Conservation (phyloP, 371 early-diverging fungal genomes). For the Mortierella sp. region DNA sequence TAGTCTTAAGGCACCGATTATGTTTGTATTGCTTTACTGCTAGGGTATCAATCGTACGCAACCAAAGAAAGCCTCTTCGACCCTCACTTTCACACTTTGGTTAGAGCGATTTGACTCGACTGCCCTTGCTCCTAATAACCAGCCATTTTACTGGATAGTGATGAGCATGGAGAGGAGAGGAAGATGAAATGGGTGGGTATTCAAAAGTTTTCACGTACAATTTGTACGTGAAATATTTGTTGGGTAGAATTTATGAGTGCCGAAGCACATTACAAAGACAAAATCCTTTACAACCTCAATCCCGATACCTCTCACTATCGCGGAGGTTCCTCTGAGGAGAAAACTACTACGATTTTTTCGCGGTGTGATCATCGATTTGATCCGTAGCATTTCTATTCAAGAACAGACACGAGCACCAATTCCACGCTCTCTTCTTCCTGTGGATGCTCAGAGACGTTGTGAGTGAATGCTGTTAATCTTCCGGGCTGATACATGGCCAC, state of each 20-base stretch:
- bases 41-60: no score
- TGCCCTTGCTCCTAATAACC: no score
- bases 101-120: no score
- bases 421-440: neutral
- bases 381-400: neutral
- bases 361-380: conserved; percentile 16
- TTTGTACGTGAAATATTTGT: neutral
- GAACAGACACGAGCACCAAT: conserved; percentile 1
- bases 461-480: neutral
- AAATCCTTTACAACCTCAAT: neutral
- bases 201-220: no score
- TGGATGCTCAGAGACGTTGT: neutral
- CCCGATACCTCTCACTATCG: neutral
- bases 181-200: no score
- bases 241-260: conserved; percentile 3
- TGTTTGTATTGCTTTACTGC: no score
- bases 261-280: conserved; percentile 1
- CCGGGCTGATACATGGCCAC: neutral
- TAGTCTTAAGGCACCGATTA: no score
- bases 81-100: no score
- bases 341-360: neutral
- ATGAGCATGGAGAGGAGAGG: no score
- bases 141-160: no score
- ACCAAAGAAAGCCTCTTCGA: no score
- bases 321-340: neutral